Evolutionary conservation across 805 yeast genomes (phyloP).

Genomic region (Starmerella potacharoeniae): DNA sequence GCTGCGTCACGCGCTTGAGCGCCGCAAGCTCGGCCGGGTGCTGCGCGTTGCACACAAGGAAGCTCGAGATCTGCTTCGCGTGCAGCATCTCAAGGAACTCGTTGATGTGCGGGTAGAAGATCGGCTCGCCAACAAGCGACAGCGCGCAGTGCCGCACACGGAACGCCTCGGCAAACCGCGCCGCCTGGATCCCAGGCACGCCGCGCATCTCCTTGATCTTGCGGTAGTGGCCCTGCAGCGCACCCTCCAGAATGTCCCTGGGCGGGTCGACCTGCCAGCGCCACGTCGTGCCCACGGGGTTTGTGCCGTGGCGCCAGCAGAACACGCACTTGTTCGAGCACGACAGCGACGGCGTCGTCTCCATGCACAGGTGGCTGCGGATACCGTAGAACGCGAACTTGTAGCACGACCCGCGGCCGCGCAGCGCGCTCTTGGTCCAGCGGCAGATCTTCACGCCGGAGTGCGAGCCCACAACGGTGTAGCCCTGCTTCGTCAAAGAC

Average conservation of each 20-base stretch:
- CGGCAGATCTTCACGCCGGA: conserved; percentile 92
- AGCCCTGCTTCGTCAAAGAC: conserved; percentile 84
- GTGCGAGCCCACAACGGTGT: conserved; percentile 84
- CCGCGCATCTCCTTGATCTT: conserved; percentile 92
- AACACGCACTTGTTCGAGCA: conserved; percentile 93
- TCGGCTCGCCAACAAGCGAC: conserved; percentile 89
- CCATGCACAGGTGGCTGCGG: conserved; percentile 86
- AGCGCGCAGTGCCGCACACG: conserved; percentile 83
- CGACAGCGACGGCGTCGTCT: conserved; percentile 84
- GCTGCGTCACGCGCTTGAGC: conserved; percentile 70
- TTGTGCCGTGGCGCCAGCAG: conserved; percentile 96
- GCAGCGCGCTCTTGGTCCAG: conserved; percentile 89
- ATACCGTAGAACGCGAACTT: conserved; percentile 88
- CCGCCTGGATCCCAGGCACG: conserved; percentile 86
- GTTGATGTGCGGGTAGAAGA: conserved; percentile 82
- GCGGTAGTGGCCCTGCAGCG: conserved; percentile 76
- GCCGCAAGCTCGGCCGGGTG: conserved; percentile 74
- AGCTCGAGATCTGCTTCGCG: conserved; percentile 67
- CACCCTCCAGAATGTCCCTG: conserved; percentile 71
- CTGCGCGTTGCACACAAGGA: conserved; percentile 90
- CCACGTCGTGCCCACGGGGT: conserved; percentile 94
- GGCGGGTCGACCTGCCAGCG: conserved; percentile 93
- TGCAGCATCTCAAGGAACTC: conserved; percentile 74
- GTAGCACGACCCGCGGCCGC: conserved; percentile 92
- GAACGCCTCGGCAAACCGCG: conserved; percentile 83